Conservation (phyloP, 805 yeast genomes). For the Ogataea nakhonphanomensis region DNA sequence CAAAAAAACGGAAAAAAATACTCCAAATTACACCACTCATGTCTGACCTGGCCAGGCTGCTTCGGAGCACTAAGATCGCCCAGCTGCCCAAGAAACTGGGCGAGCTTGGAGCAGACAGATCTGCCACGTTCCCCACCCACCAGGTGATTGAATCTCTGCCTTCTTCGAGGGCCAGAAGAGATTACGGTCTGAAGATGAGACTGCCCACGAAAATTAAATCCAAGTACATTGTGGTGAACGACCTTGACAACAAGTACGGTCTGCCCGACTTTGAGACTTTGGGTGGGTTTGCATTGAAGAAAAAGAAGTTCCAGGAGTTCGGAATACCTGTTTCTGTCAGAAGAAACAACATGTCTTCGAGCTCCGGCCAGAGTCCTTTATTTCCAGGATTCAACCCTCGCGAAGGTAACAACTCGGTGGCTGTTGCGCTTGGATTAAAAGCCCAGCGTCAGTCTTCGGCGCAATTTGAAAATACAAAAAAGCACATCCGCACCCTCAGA, state of each 20-base stretch:
- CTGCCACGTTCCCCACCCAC: slow-evolving; percentile 53
- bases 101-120: slow-evolving; percentile 23
- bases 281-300: slow-evolving; percentile 56
- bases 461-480: slow-evolving; percentile 29
- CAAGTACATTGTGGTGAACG: slow-evolving; percentile 59
- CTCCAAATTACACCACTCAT: slow-evolving; percentile 21
- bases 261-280: slow-evolving; percentile 70
- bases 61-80: slow-evolving; percentile 32
- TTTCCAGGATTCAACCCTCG: slow-evolving; percentile 32
- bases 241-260: slow-evolving; percentile 62
- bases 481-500: slow-evolving; percentile 45
- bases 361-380: slow-evolving; percentile 35
- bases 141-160: slow-evolving; percentile 71
- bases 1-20: slow-evolving; percentile 3
- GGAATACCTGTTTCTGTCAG: slow-evolving; percentile 45
- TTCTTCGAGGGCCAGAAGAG: slow-evolving; percentile 59
- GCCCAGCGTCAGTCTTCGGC: slow-evolving; percentile 21
- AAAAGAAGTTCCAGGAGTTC: slow-evolving; percentile 65
- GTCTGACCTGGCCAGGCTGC: slow-evolving; percentile 28
- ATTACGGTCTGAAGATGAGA: slow-evolving; percentile 72
- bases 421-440: slow-evolving; percentile 24
- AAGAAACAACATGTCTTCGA: slow-evolving; percentile 3
- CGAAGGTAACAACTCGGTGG: slow-evolving; percentile 25
- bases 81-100: slow-evolving; percentile 33
- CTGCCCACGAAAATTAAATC: slow-evolving; percentile 61